phyloP scores from a whole-genome alignment of 768 basidiomycete species.

The Vararia minispora region DNA sequence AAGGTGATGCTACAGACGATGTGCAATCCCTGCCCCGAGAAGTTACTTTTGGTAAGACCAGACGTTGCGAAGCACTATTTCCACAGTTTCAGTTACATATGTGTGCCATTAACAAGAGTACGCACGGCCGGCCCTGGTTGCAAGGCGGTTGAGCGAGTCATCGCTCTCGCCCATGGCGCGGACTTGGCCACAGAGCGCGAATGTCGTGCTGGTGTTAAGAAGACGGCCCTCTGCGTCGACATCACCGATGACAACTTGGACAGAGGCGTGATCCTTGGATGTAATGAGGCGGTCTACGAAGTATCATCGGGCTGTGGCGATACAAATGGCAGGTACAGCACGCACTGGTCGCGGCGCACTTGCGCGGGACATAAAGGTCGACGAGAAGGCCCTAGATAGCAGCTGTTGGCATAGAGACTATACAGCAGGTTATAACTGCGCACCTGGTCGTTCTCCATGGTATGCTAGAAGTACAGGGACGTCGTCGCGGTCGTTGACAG shows the following conservation, averaged over 20 bases:
- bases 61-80: slow-evolving; percentile 84
- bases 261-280: slow-evolving; percentile 97
- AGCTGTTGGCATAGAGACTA: background rate
- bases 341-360: slow-evolving; percentile 95
- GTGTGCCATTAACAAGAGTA: slow-evolving; percentile 2
- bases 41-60: slow-evolving; percentile 92
- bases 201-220: slow-evolving; percentile 70
- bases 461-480: slow-evolving; percentile 18
- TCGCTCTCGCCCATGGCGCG: slow-evolving; percentile 94
- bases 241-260: slow-evolving; percentile 91
- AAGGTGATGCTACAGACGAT: background rate
- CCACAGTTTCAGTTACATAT: background rate
- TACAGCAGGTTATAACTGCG: slow-evolving; percentile 15
- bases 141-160: slow-evolving; percentile 92
- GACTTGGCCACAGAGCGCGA: slow-evolving; percentile 91
- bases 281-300: slow-evolving; percentile 88
- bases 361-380: slow-evolving; percentile 99
- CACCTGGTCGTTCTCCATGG: slow-evolving; percentile 91
- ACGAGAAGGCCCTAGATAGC: slow-evolving; percentile 81
- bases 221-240: slow-evolving; percentile 87
- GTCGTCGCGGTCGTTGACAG: too few relatives aligned
- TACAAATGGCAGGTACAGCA: slow-evolving; percentile 13
- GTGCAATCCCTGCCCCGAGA: slow-evolving; percentile 1
- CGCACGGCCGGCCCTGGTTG: slow-evolving; percentile 85
- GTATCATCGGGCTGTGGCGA: slow-evolving; percentile 3